Conservation (phyloP, 1,284 basidiomycete genomes). For the Pascua guehoae region DNA sequence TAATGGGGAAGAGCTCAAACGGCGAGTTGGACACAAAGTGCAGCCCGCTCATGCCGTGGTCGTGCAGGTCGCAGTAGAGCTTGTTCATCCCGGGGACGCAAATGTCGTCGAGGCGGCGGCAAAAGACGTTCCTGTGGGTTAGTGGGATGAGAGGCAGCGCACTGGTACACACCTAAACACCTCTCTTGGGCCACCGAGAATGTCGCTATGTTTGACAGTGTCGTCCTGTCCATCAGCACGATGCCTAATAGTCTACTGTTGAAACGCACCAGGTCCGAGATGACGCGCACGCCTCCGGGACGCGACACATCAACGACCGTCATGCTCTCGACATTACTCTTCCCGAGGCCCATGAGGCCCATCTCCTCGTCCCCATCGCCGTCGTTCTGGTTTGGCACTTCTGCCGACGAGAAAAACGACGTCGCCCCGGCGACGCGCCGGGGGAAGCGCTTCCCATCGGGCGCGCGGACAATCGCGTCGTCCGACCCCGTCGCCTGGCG, state of each 20-base stretch:
- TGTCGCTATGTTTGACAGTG: slow-evolving; percentile 75
- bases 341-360: slow-evolving; percentile 24
- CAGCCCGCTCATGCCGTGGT: slow-evolving; percentile 65
- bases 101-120: slow-evolving; percentile 61
- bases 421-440: slow-evolving; percentile 5
- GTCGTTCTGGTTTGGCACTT: slow-evolving; percentile 18
- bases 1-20: slow-evolving; percentile 73
- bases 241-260: neutral
- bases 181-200: slow-evolving; percentile 67
- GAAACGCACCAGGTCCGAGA: slow-evolving; percentile 68
- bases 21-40: slow-evolving; percentile 92
- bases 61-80: slow-evolving; percentile 68
- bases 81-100: slow-evolving; percentile 80
- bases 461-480: neutral
- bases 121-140: slow-evolving; percentile 51
- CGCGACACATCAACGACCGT: slow-evolving; percentile 24
- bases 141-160: too few relatives aligned
- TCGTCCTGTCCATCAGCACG: slow-evolving; percentile 59
- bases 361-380: slow-evolving; percentile 18
- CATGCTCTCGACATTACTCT: slow-evolving; percentile 17
- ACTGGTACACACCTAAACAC: slow-evolving; percentile 57
- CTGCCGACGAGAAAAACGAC: slow-evolving; percentile 9
- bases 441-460: neutral
- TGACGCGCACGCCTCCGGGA: slow-evolving; percentile 59
- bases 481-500: neutral